Evolutionary conservation across 352 stramenopile genomes (phyloP).

Genomic region (Pythium sp.): DNA sequence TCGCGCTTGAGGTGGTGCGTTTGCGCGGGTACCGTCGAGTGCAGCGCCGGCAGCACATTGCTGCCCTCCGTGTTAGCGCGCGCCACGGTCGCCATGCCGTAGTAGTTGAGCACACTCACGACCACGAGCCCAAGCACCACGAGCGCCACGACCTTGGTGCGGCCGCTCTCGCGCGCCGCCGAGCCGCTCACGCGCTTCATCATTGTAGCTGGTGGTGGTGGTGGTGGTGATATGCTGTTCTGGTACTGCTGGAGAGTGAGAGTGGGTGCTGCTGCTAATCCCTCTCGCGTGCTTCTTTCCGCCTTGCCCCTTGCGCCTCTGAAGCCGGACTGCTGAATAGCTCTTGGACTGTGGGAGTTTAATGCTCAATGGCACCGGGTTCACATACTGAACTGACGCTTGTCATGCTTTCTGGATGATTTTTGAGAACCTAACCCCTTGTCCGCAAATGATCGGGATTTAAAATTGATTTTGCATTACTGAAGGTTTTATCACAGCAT

Average conservation of each 20-base stretch:
- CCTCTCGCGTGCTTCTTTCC: neutral
- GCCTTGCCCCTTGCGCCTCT: neutral
- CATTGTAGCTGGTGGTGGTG: neutral
- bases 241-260: neutral
- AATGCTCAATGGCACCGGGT: no score
- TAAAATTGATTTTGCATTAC: neutral
- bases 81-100: constrained; percentile 22
- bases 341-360: neutral
- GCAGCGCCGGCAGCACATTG: constrained; percentile 21
- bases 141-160: constrained; percentile 19
- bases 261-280: neutral
- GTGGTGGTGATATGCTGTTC: neutral
- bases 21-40: constrained; percentile 11
- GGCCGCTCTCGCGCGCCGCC: constrained; percentile 6
- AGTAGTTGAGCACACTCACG: constrained; percentile 36
- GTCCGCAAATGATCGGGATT: neutral
- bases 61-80: constrained; percentile 4
- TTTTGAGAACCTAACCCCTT: neutral
- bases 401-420: neutral
- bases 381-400: neutral
- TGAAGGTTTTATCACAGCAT: neutral
- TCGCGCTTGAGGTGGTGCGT: neutral
- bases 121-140: constrained; percentile 21
- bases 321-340: neutral
- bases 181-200: constrained; percentile 16